Evolutionary conservation across 2,329 filamentous ascomycete genomes (phyloP).

Genomic region (Microdochium bolleyi): DNA sequence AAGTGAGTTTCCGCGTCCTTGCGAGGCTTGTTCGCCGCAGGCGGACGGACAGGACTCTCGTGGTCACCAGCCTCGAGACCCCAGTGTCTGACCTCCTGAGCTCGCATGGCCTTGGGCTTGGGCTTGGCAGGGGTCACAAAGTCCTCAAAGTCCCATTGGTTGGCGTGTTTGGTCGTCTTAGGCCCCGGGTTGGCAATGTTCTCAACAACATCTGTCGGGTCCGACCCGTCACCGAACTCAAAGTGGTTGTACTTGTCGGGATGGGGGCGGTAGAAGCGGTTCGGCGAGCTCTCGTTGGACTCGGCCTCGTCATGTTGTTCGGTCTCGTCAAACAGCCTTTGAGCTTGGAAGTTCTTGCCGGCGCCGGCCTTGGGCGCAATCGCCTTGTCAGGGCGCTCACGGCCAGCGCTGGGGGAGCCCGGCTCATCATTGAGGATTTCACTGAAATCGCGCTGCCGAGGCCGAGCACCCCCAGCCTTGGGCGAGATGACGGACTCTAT

Average conservation of each 20-base stretch:
- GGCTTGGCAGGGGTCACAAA: constrained; percentile 76
- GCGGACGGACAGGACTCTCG: constrained; percentile 50
- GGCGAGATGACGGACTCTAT: constrained; percentile 47
- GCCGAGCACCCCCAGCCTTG: constrained; percentile 49
- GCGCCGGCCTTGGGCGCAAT: constrained; percentile 44
- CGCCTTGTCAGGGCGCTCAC: constrained; percentile 31
- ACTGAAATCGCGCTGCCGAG: constrained; percentile 56
- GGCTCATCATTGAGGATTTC: constrained; percentile 60
- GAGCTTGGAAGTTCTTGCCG: constrained; percentile 54
- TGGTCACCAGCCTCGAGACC: constrained; percentile 59
- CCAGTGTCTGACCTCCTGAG: constrained; percentile 72
- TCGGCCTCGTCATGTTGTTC: constrained; percentile 35
- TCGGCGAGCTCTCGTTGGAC: constrained; percentile 29
- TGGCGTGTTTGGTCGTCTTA: constrained; percentile 55
- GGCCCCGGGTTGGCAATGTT: constrained; percentile 27
- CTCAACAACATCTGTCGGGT: constrained; percentile 37
- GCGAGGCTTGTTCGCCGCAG: constrained; percentile 58
- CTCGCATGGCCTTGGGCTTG: constrained; percentile 48
- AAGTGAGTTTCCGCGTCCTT: constrained; percentile 79
- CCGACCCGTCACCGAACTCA: constrained; percentile 63
- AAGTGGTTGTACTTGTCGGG: constrained; percentile 81
- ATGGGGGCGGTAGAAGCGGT: constrained; percentile 53
- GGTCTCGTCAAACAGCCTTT: constrained; percentile 55
- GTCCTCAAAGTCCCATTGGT: constrained; percentile 84
- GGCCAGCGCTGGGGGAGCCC: constrained; percentile 25